Percentiles rank a stretch among this genome's conserved stretches.
Conservation (phyloP, 2,329 filamentous ascomycete species). For the Aspergillus glaucus region DNA sequence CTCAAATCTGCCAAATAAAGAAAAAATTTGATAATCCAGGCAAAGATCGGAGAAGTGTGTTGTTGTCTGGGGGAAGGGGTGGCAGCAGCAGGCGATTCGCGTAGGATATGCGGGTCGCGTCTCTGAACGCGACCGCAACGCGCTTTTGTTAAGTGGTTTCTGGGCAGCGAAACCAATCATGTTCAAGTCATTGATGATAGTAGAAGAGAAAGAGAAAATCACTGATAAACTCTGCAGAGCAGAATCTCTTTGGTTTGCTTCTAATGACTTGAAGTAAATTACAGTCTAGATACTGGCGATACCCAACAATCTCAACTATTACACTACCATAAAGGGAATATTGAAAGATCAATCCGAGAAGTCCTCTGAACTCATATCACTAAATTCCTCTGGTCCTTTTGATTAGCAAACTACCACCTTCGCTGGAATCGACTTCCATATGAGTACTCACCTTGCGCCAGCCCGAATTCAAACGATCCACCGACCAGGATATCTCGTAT, state of each 20-base stretch:
- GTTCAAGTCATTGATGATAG: not conserved
- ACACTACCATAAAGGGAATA: not conserved
- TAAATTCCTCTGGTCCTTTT: slow-evolving; percentile 15
- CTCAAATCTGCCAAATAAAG: not conserved
- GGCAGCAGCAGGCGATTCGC: slow-evolving; percentile 6
- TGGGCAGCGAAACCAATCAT: not conserved
- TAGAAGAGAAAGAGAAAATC: not conserved
- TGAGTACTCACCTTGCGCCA: slow-evolving; percentile 12
- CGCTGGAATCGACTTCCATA: not conserved
- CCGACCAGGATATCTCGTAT: slow-evolving; percentile 23
- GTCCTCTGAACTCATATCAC: slow-evolving; percentile 14
- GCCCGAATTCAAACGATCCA: slow-evolving; percentile 20
- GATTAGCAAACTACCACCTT: slow-evolving; percentile 5
- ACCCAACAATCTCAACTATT: not conserved
- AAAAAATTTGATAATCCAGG: not conserved
- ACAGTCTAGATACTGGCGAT: not conserved
- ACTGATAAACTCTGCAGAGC: not conserved
- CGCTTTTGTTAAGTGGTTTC: slow-evolving; percentile 18
- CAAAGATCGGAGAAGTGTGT: not conserved
- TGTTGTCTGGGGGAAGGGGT: slow-evolving; percentile 10
- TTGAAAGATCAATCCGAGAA: slow-evolving; percentile 7
- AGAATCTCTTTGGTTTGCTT: not conserved
- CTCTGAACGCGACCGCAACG: slow-evolving; percentile 17
- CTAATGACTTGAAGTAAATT: not conserved
- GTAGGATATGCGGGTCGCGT: slow-evolving; percentile 15